Evolutionary conservation across 169 alveolate genomes (phyloP).

Genomic region (Cryptosporidium ubiquitum): DNA sequence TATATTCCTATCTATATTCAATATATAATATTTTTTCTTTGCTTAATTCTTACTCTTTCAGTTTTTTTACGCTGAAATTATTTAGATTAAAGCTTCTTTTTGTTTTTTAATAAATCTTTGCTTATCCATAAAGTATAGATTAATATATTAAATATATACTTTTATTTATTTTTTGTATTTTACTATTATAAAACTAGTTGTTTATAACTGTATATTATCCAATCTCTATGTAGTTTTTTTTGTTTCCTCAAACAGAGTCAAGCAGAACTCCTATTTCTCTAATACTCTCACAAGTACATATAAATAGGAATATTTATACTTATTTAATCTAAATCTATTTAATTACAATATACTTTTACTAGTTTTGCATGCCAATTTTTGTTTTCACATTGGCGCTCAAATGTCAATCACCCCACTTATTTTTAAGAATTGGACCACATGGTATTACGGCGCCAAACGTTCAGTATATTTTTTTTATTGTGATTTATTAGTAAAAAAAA

Average conservation of each 20-base stretch:
- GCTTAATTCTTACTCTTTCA: neutral
- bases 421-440: neutral
- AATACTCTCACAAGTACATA: neutral
- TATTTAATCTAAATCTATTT: constrained; percentile 8
- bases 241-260: neutral
- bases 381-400: constrained; percentile 27
- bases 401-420: constrained; percentile 57
- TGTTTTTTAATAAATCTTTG: too few species aligned
- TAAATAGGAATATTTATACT: neutral
- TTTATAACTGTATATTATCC: too few species aligned
- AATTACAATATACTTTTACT: constrained; percentile 16
- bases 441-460: constrained; percentile 9
- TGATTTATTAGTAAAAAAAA: neutral
- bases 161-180: too few species aligned
- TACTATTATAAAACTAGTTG: neutral
- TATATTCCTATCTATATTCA: neutral
- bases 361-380: constrained; percentile 47
- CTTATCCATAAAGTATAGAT: neutral
- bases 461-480: neutral
- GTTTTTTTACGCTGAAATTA: too few species aligned
- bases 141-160: too few species aligned
- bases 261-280: neutral
- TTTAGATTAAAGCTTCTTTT: neutral
- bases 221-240: neutral
- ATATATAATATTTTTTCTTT: neutral